Base-by-base conservation (phyloP, 2,329 filamentous ascomycete species). In the Arthrobotrys musiformis region DNA sequence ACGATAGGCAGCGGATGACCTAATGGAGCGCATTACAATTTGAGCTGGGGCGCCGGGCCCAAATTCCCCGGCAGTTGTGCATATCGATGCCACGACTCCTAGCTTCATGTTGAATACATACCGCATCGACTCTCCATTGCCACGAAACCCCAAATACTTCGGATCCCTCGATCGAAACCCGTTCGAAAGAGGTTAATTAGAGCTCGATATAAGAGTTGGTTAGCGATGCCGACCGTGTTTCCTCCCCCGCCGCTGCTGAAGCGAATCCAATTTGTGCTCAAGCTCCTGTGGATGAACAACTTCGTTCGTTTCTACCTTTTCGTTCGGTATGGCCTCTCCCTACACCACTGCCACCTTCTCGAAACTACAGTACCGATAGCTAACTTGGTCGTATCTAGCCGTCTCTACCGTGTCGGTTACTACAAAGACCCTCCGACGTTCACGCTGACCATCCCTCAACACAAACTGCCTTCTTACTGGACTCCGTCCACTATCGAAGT, bases 231-330 rank as follows among this genome's bases (percentile, higher is more conserved):
- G 52, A 76, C 72, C 60, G 50, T 76, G 7, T 50, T 70, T 30
- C 64, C 72, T 3, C 64, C 64, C 26, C 72, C 56, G n/a, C 64
- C 72, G 11, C 9, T 76, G 3, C 48, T 60, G 5, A 54, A 15
- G 7, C 64, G 48, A 50, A n/a, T 64, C 40, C 46, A 61, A 4
- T 76, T 50, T 44, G 19, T 70, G 6, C 26, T 76, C 17, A 64
- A 50, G 19, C 50, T 76, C 46, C 26, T 76, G 11, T 70, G 72
- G 72, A 70, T 76, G 64, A 70, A 76, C 42, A 64, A 66, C 66
- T 76, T 76, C 63, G 72, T 76, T 13, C 50, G 42, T 11, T 63
- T 76, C 50, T 76, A 70, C 42, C 50, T 76, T 40, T 70, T 76
- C 52, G 37, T 76, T 6, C 63, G 70, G 70, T 75, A 40, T n/a